These are phyloP conservation scores for Leishmania arabica DNA, from an alignment of 208 protist genomes.

Conservation along the genomic window DNA sequence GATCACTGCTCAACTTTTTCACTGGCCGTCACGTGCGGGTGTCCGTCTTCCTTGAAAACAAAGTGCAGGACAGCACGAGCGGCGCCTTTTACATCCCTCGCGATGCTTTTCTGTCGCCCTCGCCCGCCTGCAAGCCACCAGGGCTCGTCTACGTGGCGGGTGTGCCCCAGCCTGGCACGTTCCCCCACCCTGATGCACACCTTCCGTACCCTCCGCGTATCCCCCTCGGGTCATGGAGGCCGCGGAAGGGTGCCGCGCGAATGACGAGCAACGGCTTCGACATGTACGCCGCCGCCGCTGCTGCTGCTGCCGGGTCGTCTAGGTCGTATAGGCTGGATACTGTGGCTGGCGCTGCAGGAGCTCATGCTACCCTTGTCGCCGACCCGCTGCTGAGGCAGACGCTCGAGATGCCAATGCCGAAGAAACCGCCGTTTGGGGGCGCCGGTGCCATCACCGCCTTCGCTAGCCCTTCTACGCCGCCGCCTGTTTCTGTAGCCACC, in stretches of 20 bases:
- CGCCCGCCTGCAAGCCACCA: slow-evolving; percentile 47
- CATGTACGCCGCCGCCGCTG: slow-evolving; percentile 42
- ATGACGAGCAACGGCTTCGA: slow-evolving; percentile 62
- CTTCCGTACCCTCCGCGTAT: slow-evolving; percentile 42
- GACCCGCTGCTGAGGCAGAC: slow-evolving; percentile 41
- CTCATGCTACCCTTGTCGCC: not conserved
- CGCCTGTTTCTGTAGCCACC: not conserved
- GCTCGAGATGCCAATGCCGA: slow-evolving; percentile 23
- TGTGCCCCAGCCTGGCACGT: slow-evolving; percentile 10
- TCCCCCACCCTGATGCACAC: slow-evolving; percentile 55
- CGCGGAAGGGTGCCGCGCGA: slow-evolving; percentile 21
- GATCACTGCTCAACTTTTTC: slow-evolving; percentile 77
- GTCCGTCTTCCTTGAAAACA: slow-evolving; percentile 82
- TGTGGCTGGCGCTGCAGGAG: not conserved
- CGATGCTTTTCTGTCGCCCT: slow-evolving; percentile 46
- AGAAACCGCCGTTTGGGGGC: not conserved
- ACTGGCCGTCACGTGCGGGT: slow-evolving; percentile 73
- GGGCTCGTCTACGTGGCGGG: slow-evolving; percentile 48
- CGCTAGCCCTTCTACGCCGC: not conserved
- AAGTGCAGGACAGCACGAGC: slow-evolving; percentile 57
- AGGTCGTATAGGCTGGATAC: not conserved
- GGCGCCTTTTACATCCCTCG: slow-evolving; percentile 67
- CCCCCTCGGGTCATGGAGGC: slow-evolving; percentile 45
- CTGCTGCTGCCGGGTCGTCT: not conserved
- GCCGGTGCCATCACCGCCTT: not conserved